Base-by-base conservation (phyloP, 192 early-diverging fungal species). In the Glomus cerebriforme region DNA sequence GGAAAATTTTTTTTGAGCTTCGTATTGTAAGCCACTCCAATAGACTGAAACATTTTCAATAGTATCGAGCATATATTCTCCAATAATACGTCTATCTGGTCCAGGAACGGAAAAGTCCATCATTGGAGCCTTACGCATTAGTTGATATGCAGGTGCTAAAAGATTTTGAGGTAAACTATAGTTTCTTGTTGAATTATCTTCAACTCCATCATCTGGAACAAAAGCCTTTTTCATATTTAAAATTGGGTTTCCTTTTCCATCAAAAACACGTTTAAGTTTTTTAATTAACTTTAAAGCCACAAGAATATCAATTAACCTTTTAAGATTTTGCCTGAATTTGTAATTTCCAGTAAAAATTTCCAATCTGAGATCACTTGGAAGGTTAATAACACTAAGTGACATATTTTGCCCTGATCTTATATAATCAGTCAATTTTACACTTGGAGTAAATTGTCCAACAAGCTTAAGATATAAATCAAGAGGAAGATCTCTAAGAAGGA, bases 381-480 rank as follows among this genome's bases (percentile, higher is more conserved):
- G 43, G 13, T 70, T 35, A 35, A 77, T 79, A 10, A 81, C 34
- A 9, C 54, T 65, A 6, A 70, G 31, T 2, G 29, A 43, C 45
- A 81, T 34, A 26, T 49, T 58, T 63, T 71, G 22, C 17, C 80
- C 80, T 37, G 67, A 78, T 32, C 45, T 22, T 71, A 81, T 54
- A 49, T 77, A 81, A 15, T 77, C 75, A 8, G 75, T 78, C 22
- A 81, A 54, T 32, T 59, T n/a, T 64, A 71, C 22, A 31, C 58
- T 81, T 19, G 68, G 75, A 5, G 32, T 58, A 58, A 64, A 80
- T 59, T 79, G 67, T 7, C 85, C 85, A 32, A 86, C 75, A n/a
- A 83, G 75, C 7, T 81, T 73, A 19, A 86, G 77, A 64, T 79
- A 86, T 13, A 86, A 73, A 2, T 82, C 76, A 19, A 86, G 63